Base-by-base conservation (phyloP, 768 basidiomycete genomes). In the Suillus subaureus region DNA sequence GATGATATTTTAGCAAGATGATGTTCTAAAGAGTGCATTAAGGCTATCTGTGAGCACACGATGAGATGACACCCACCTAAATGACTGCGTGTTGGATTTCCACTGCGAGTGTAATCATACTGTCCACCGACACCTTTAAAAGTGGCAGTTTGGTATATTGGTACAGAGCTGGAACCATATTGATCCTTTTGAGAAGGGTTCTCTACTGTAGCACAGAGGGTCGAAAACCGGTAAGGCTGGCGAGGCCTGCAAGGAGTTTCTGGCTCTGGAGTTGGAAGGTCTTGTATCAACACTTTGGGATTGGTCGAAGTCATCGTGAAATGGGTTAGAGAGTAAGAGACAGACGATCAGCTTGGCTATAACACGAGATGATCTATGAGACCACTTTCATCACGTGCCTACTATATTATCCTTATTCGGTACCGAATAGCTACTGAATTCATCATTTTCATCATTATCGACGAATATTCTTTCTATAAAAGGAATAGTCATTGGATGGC, bases 1-100 rank as follows among this genome's bases (percentile, higher is more conserved):
- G 92, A 93, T 40, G 96, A 97, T 72, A 99, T 95, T 82, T 98
- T 95, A 65, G 97, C 97, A 56, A 99, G 85, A 75, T 99, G 97
- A 70, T 98, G 94, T 77, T 99, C 97, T 99, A 75, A 60, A 65
- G 13, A 39, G 13, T 33, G 56, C 11, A 56, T 16, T 70, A 58
- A 71, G 63, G 1, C 6, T 47, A 16, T 18, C 23, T 28, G 7
- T 11, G n/a, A 6, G 0, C 15, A 2, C 28, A 12, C 18, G 31
- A 51, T 2, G 39, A 35, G 5, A 26, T n/a, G 40, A 45, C 49
- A 77, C 86, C 66, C 68, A 97, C 97, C 93, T 65, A 99, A 87
- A 78, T 97, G 95, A 61, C 89, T 95, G 75, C 97, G 84, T 9
- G 97, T 99, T 3, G 97, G 97, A 77, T 99, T 99, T 37, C 97